phyloP scores from a whole-genome alignment of 495 filamentous ascomycete genomes.

The Aspergillus conjunctus region DNA sequence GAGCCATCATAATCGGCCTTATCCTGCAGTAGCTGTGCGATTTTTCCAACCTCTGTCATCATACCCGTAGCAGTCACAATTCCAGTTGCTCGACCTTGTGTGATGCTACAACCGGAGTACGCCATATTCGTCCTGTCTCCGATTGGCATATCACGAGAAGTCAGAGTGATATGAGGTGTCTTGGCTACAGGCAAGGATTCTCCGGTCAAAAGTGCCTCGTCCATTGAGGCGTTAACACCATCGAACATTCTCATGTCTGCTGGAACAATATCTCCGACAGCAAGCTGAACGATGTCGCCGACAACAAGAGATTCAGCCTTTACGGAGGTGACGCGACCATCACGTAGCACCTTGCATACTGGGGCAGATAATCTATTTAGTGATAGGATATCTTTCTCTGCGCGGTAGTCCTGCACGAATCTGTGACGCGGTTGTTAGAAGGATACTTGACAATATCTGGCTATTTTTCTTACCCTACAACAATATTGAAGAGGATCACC shows the following conservation, averaged over 20 bases:
- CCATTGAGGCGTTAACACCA: slow-evolving; percentile 74
- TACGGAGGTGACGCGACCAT: slow-evolving; percentile 64
- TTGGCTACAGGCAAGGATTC: slow-evolving; percentile 71
- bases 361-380: slow-evolving; percentile 77
- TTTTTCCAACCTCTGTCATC: slow-evolving; percentile 83
- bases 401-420: slow-evolving; percentile 81
- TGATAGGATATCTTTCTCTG: slow-evolving; percentile 85
- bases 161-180: slow-evolving; percentile 66
- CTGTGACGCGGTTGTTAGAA: slow-evolving; percentile 14
- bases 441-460: not conserved
- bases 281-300: slow-evolving; percentile 76
- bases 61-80: slow-evolving; percentile 74
- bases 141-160: slow-evolving; percentile 54
- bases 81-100: slow-evolving; percentile 66
- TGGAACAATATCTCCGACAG: slow-evolving; percentile 70
- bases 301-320: slow-evolving; percentile 74
- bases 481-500: slow-evolving; percentile 80
- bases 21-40: slow-evolving; percentile 57
- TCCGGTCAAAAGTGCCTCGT: slow-evolving; percentile 72
- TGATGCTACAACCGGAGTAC: slow-evolving; percentile 69
- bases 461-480: slow-evolving; percentile 55
- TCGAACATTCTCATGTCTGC: slow-evolving; percentile 73
- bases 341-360: slow-evolving; percentile 72
- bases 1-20: slow-evolving; percentile 65
- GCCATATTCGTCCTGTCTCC: slow-evolving; percentile 72